These are phyloP conservation scores for Elongisporangium prolatum DNA, from an alignment of 352 stramenopile genomes.

Conservation along the genomic window DNA sequence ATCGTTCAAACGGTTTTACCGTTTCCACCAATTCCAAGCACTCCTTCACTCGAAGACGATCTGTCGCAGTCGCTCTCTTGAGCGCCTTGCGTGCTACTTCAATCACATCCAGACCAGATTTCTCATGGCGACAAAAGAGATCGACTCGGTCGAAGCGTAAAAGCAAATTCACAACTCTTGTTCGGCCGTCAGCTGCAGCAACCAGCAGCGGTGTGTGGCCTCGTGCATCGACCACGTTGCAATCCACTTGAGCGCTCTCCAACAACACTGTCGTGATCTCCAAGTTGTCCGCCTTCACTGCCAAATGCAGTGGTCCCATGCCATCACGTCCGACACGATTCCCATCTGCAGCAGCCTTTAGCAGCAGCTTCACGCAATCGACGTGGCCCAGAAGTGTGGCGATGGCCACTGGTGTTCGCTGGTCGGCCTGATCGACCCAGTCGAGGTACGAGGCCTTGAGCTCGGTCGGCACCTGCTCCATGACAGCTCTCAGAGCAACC, in stretches of 20 bases:
- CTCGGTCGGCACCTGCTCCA: slow-evolving; percentile 45
- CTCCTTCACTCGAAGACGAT: neutral
- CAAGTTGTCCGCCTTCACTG: too few species aligned
- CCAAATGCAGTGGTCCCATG: too few species aligned
- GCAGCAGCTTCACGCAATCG: slow-evolving; percentile 51
- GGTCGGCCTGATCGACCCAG: slow-evolving; percentile 56
- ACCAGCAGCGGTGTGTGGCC: slow-evolving; percentile 53
- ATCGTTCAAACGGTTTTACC: neutral
- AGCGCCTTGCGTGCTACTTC: neutral
- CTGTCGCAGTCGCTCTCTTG: neutral
- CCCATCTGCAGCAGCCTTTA: slow-evolving; percentile 27
- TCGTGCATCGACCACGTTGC: slow-evolving; percentile 48
- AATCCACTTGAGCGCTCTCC: slow-evolving; percentile 16
- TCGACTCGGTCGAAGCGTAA: too few species aligned
- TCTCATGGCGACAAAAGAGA: neutral
- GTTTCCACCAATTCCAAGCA: neutral
- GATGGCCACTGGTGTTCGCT: slow-evolving; percentile 62
- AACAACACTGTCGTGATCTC: too few species aligned
- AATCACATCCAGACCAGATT: neutral
- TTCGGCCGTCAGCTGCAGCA: too few species aligned
- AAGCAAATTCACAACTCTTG: too few species aligned
- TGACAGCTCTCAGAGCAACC: slow-evolving; percentile 33
- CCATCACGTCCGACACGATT: too few species aligned
- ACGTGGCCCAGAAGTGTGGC: slow-evolving; percentile 57
- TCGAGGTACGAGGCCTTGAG: slow-evolving; percentile 57